Base-by-base conservation (phyloP, 352 stramenopile genomes). In the Elongisporangium prolatum region DNA sequence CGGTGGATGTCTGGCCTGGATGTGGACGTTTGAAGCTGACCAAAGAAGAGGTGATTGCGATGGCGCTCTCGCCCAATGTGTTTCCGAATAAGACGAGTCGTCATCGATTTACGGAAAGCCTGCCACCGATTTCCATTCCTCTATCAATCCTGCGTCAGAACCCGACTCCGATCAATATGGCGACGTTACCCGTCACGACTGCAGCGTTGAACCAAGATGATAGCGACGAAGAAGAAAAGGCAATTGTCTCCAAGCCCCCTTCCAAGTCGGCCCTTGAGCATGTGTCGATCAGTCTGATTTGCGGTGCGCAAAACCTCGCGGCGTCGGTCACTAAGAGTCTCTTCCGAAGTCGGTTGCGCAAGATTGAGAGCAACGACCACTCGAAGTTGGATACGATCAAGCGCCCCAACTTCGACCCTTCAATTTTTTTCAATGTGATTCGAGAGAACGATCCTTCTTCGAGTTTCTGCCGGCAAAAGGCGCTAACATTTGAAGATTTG, bases 51-150 rank as follows among this genome's bases (percentile, higher is more conserved):
- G 84, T 95, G 10, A 89, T 95, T 57, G 76, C 79, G 10, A 95
- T 93, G 86, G 70, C 86, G 25, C 70, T 92, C 24, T 93, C 84
- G 20, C 71, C 83, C 4, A 78, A 89, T 50, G 83, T 95, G 51
- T 92, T 93, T 58, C 86, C 86, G 21, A 81, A 84, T 17, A 93
- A 95, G 71, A 95, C 86, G 11, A 93, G 84, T 63, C 83, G 84
- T 57, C 86, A 95, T 62, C 72, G 79, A 9, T 92, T 95, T 56
- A 88, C 79, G 0, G 83, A 93, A 59, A 90, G 78, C 50, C 64
- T 95, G 6, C 83, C 86, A 28, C 86, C 86, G 5, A 86, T 95
- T 61, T 93, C 84, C 20, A 91, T 93, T 55, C 84, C 83, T 25
- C 65, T 95, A 8, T 89, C 74, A 8, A 68, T 90, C 21, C 63